These are phyloP conservation scores for Metschnikowia arizonensis DNA, from an alignment of 805 yeast genomes.

Conservation along the genomic window DNA sequence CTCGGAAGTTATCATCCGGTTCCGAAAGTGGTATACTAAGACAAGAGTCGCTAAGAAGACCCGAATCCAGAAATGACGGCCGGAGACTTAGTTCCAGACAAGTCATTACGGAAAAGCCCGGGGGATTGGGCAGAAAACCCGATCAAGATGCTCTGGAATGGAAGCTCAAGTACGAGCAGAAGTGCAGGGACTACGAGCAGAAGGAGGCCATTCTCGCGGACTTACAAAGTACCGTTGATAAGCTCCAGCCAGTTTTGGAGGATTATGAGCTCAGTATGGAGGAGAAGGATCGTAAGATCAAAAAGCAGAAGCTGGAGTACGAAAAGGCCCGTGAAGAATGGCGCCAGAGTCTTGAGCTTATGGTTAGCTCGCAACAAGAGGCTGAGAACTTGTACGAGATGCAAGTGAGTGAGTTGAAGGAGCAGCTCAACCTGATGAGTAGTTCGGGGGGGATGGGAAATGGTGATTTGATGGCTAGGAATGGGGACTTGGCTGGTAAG, in stretches of 20 bases:
- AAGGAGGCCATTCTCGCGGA: conserved; percentile 46
- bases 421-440: conserved; percentile 9
- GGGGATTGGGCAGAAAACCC: neutral
- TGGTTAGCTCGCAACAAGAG: conserved; percentile 53
- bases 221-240: conserved; percentile 45
- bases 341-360: conserved; percentile 52
- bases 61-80: neutral
- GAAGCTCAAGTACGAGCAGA: conserved; percentile 9
- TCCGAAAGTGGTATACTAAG: neutral
- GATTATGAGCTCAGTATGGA: conserved; percentile 43
- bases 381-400: conserved; percentile 46
- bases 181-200: conserved; percentile 32
- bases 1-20: neutral
- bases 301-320: conserved; percentile 44
- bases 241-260: conserved; percentile 44
- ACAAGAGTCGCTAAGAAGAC: neutral
- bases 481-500: neutral
- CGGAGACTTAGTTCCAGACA: neutral
- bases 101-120: neutral
- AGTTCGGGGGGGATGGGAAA: neutral
- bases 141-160: conserved; percentile 6
- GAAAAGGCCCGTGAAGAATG: conserved; percentile 57
- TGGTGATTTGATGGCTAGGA: too few species aligned
- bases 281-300: conserved; percentile 44
- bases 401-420: conserved; percentile 39